phyloP scores from a whole-genome alignment of 495 filamentous ascomycete species.

The Coniosporium apollinis region DNA sequence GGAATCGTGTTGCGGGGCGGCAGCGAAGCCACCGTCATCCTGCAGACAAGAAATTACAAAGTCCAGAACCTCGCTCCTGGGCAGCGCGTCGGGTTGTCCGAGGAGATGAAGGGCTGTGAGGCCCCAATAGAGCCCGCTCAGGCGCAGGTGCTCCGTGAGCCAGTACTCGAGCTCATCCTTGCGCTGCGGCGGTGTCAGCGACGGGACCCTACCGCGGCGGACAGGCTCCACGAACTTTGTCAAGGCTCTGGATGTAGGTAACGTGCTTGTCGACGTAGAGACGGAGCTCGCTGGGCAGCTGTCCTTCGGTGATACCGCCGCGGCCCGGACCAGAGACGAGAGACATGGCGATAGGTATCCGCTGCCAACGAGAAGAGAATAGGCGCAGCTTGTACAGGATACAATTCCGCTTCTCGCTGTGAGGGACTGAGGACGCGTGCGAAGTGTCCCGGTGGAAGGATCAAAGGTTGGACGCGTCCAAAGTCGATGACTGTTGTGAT shows the following conservation, averaged over 20 bases:
- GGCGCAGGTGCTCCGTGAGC: constrained; percentile 86
- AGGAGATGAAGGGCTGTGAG: constrained; percentile 77
- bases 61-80: constrained; percentile 64
- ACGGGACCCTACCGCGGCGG: neutral
- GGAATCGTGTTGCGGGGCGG: constrained; percentile 83
- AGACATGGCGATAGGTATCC: constrained; percentile 35
- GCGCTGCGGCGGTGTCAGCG: constrained; percentile 33
- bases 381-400: too few relatives aligned
- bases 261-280: constrained; percentile 66
- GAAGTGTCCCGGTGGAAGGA: too few relatives aligned
- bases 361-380: too few relatives aligned
- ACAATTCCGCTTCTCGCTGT: too few relatives aligned
- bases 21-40: constrained; percentile 78
- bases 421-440: too few relatives aligned
- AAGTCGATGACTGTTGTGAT: too few relatives aligned
- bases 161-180: constrained; percentile 94
- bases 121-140: constrained; percentile 95
- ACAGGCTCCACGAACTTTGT: constrained; percentile 43
- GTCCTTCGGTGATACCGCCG: constrained; percentile 24
- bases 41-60: constrained; percentile 87
- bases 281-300: constrained; percentile 41
- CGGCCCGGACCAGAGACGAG: constrained; percentile 45
- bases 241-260: constrained; percentile 81
- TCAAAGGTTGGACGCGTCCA: too few relatives aligned
- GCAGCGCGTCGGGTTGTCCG: constrained; percentile 58